Evolutionary conservation across 768 basidiomycete genomes (phyloP).

Genomic region (Filobasidium floriforme): DNA sequence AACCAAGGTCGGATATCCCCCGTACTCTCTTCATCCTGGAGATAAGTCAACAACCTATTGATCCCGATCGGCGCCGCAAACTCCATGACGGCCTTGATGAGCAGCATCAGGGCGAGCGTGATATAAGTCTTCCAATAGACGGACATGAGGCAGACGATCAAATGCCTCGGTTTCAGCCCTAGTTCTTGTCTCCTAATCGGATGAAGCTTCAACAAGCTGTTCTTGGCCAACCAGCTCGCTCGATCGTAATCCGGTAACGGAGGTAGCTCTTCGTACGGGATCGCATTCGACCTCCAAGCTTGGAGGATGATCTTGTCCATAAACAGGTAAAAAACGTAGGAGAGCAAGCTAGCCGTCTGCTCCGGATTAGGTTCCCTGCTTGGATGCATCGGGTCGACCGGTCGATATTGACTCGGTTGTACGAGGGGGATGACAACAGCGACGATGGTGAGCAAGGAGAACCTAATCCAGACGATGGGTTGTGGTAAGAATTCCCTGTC

Average conservation of each 20-base stretch:
- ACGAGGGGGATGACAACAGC: constrained; percentile 54
- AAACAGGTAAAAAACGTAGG: constrained; percentile 51
- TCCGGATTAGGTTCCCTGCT: constrained; percentile 45
- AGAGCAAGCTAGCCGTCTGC: constrained; percentile 52
- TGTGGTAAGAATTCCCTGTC: constrained; percentile 50
- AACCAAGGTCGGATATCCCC: constrained; percentile 59
- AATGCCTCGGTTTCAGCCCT: constrained; percentile 48
- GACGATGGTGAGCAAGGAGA: constrained; percentile 50
- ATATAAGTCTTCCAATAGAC: constrained; percentile 38
- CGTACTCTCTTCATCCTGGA: constrained; percentile 43
- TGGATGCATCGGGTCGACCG: constrained; percentile 50
- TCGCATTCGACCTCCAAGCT: constrained; percentile 35
- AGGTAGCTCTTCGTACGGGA: constrained; percentile 47
- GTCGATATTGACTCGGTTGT: constrained; percentile 56
- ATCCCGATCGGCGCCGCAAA: constrained; percentile 47
- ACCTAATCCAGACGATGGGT: constrained; percentile 51
- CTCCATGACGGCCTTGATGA: constrained; percentile 35
- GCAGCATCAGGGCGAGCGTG: constrained; percentile 25
- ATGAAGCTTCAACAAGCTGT: constrained; percentile 45
- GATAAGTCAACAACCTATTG: constrained; percentile 48
- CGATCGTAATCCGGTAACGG: constrained; percentile 50
- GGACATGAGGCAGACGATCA: constrained; percentile 51
- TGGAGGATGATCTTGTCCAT: constrained; percentile 45
- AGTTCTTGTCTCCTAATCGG: constrained; percentile 37
- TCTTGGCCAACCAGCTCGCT: constrained; percentile 39